Base-by-base conservation (phyloP, 345 rosid genomes). In the Eucalyptus melliodora region DNA sequence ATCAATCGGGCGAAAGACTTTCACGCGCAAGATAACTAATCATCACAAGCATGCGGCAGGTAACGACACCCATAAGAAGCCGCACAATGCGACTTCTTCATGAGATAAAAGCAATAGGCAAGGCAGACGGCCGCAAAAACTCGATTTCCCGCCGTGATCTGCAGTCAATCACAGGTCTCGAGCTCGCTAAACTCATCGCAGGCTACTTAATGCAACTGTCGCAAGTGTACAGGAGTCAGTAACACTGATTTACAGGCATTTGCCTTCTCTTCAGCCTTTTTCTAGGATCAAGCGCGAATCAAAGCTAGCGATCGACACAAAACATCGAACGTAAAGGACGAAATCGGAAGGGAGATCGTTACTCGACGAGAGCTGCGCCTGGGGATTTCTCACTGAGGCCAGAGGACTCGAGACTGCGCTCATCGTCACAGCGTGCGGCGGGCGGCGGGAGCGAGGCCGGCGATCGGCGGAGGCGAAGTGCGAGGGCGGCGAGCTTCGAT, bases 321-420 rank as follows among this genome's bases (percentile, higher is more conserved):
- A 50, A 50, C 17, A 15, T 50, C 7, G 51, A 50, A 50, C 51
- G 51, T 0, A 50, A 15, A 50, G 51, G 51, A 2, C 17, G 51
- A 50, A 15, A 50, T 50, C 17, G 51, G 0, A 51, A 60, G 11
- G 42, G 77, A 11, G 47, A 87, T 62, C 19, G 88, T 88, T 83
- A 89, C 90, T 56, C 12, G 90, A 40, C n/a, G 59, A 89, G 55
- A 83, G 80, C 45, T 11, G 59, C 10, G 21, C 82, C 56, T 12
- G 42, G 59, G 90, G 81, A 89, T 45, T 44, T 47, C 55, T 47
- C 69, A 51, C 21, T 9, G 50, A 16, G 6, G 16, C 87, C 87
- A 85, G 86, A 60, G 87, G 59, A 62, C 81, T 89, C 51, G 90
- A 83, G 49, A 89, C 49, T 40, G 90, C 37, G 9, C 65, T 56